Base-by-base conservation (phyloP, 2,329 filamentous ascomycete species). In the Fusarium sp. region DNA sequence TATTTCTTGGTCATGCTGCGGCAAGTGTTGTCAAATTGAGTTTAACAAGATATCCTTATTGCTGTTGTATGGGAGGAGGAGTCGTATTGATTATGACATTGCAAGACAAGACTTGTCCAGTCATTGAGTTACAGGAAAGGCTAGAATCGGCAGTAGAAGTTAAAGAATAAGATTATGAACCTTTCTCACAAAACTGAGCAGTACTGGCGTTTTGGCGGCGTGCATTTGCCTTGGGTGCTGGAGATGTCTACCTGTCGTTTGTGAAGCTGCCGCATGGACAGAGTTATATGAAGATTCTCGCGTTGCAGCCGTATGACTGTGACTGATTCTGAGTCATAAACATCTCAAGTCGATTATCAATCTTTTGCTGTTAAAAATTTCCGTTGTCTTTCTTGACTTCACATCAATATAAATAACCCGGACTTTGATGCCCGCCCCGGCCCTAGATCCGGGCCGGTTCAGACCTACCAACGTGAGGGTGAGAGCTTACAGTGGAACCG, bases 1-100 rank as follows among this genome's bases (percentile, higher is more conserved):
- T 88, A 89, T 61, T 97, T 97, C 75, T 76, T 94, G 72, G 79
- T 84, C 46, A 95, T 96, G 90, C 77, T 97, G 71, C 85, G 93
- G 67, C 84, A 87, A 69, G 92, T 96, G 36, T 79, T 97, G 70
- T 91, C 92, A 23, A 85, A 91, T 70, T 94, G 84, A 55, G 31
- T 36, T 51, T 49, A 32, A 44, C 39, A 58, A 58, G 48, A 66
- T 65, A 61, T 65, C 37, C 39, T 49, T 47, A 19, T 38, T 49
- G 51, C 42, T 47, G 52, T 50, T 29, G 9, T 23, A 21, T 41
- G 17, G 43, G 42, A 39, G 17, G 41, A 49, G 61, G 54, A 48
- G 46, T 62, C 48, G 41, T 33, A 15, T 50, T 55, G 41, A 32
- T 25, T 25, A 25, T 25, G 23, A 6, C 23, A 25, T 25, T 25